Percentiles rank a stretch among this genome's conserved stretches.
phyloP scores from a whole-genome alignment of 345 rosid species.

The Hypericum perforatum region DNA sequence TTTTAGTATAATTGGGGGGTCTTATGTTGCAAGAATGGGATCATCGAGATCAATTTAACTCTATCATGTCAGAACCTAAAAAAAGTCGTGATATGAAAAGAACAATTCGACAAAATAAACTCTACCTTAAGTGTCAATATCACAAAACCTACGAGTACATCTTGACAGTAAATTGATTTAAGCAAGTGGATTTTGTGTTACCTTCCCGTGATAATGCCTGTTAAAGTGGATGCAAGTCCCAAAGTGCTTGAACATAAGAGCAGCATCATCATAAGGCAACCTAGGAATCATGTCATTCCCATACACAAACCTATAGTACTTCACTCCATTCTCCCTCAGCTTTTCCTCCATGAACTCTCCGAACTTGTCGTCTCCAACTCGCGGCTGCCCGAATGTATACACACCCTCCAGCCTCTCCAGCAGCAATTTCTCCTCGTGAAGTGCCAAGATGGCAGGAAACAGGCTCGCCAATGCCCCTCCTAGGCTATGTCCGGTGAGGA shows the following conservation, averaged over 20 bases:
- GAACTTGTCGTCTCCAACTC: slow-evolving; percentile 59
- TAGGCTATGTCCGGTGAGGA: slow-evolving; percentile 63
- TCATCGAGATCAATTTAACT: too few relatives aligned
- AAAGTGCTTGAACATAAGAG: slow-evolving; percentile 69
- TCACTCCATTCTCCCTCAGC: slow-evolving; percentile 22
- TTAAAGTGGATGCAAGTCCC: slow-evolving; percentile 51
- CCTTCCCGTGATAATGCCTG: slow-evolving; percentile 36
- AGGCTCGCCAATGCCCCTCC: slow-evolving; percentile 76
- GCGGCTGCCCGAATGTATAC: slow-evolving; percentile 71
- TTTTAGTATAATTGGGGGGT: too few relatives aligned
- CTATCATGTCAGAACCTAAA: too few relatives aligned
- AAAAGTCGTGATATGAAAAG: too few relatives aligned
- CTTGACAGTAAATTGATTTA: too few relatives aligned
- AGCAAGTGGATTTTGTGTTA: background rate
- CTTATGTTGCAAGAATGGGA: too few relatives aligned
- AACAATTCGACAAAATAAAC: too few relatives aligned
- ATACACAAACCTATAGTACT: slow-evolving; percentile 57
- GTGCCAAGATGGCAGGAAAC: slow-evolving; percentile 38
- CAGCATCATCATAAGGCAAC: slow-evolving; percentile 53
- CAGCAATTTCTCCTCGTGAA: slow-evolving; percentile 43
- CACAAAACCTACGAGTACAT: too few relatives aligned
- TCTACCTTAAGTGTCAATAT: too few relatives aligned
- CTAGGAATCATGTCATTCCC: slow-evolving; percentile 59
- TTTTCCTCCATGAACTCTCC: slow-evolving; percentile 44
- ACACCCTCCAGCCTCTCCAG: slow-evolving; percentile 48